These are phyloP conservation scores for Ephemerocybe angulata DNA, from an alignment of 768 basidiomycete species.

Conservation along the genomic window DNA sequence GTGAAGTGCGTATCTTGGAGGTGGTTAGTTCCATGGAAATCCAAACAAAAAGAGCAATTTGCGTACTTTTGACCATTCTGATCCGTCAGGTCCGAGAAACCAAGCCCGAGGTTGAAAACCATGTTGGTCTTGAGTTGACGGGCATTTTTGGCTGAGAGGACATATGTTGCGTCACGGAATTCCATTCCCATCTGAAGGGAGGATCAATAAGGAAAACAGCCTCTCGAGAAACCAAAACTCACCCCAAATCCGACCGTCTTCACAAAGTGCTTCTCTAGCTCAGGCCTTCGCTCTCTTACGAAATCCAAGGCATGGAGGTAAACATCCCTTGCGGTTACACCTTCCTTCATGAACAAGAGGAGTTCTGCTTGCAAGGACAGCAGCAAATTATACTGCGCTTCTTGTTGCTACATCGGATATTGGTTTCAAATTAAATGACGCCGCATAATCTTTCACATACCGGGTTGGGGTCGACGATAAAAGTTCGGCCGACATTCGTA, in stretches of 20 bases:
- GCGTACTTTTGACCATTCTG: conserved; percentile 72
- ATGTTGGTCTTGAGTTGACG: conserved; percentile 72
- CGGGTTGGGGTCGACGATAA: conserved; percentile 91
- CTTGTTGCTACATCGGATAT: conserved; percentile 78
- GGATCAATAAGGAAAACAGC: not conserved
- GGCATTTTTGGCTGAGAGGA: conserved; percentile 77
- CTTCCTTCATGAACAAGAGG: conserved; percentile 73
- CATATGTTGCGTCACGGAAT: conserved; percentile 84
- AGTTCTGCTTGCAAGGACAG: conserved; percentile 75
- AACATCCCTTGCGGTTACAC: conserved; percentile 71
- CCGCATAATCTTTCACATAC: conserved; percentile 35
- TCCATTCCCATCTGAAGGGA: conserved; percentile 82
- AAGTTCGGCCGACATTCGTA: conserved; percentile 87
- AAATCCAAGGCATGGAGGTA: conserved; percentile 71
- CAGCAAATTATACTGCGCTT: conserved; percentile 78
- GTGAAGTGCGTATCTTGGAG: conserved; percentile 75
- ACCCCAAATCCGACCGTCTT: conserved; percentile 92
- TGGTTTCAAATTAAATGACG: conserved; percentile 7
- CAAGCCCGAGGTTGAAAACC: conserved; percentile 81
- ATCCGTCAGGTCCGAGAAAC: conserved; percentile 80
- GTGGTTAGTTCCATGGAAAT: not conserved
- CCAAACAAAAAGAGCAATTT: not conserved
- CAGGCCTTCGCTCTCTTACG: conserved; percentile 74
- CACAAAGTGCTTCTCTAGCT: conserved; percentile 77
- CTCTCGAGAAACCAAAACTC: conserved; percentile 21